phyloP scores from a whole-genome alignment of 805 yeast genomes.

The Candida pini region DNA sequence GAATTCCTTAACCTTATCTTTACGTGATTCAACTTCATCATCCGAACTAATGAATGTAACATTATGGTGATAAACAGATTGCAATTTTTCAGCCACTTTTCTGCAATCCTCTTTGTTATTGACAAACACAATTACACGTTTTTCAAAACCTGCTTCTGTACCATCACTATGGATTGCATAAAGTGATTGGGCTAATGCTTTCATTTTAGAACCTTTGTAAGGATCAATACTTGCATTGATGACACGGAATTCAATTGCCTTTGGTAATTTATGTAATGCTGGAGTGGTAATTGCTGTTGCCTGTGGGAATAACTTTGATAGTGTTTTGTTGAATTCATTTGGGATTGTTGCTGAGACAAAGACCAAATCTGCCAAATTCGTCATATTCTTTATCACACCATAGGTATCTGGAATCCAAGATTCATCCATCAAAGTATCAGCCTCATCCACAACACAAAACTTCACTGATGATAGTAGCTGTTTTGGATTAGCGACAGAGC shows the following conservation, averaged over 20 bases:
- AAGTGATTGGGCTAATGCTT: slow-evolving; percentile 83
- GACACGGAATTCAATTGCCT: slow-evolving; percentile 61
- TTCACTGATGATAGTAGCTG: slow-evolving; percentile 40
- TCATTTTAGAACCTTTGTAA: slow-evolving; percentile 74
- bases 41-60: slow-evolving; percentile 65
- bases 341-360: slow-evolving; percentile 93
- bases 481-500: slow-evolving; percentile 28
- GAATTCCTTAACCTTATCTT: slow-evolving; percentile 52
- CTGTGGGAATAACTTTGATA: slow-evolving; percentile 59
- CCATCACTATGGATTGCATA: slow-evolving; percentile 83
- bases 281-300: slow-evolving; percentile 69
- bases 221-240: slow-evolving; percentile 77
- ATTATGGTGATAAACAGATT: slow-evolving; percentile 46
- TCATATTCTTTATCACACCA: slow-evolving; percentile 41
- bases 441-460: slow-evolving; percentile 81
- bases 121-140: slow-evolving; percentile 80
- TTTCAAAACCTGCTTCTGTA: slow-evolving; percentile 68
- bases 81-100: slow-evolving; percentile 51
- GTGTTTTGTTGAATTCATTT: slow-evolving; percentile 58
- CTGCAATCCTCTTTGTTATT: slow-evolving; percentile 64
- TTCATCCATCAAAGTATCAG: slow-evolving; percentile 84
- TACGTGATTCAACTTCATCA: slow-evolving; percentile 56
- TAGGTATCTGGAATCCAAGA: slow-evolving; percentile 69
- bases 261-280: slow-evolving; percentile 77
- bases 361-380: slow-evolving; percentile 54